Conservation (phyloP, 495 filamentous ascomycete species). For the Tuber calosporum region DNA sequence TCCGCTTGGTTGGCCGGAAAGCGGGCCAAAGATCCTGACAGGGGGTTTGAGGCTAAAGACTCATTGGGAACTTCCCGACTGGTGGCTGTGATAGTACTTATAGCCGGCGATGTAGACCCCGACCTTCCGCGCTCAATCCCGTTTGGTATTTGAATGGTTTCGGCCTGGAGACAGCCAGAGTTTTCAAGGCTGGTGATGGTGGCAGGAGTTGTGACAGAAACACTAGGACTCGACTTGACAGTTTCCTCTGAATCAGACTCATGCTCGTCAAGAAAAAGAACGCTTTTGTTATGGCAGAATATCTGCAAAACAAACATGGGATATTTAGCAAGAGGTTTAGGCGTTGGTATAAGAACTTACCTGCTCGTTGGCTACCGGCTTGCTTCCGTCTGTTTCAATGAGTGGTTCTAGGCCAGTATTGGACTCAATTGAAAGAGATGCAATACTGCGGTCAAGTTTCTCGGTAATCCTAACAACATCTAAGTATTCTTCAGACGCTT, state of each 20-base stretch:
- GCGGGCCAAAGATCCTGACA: neutral
- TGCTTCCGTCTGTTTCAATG: neutral
- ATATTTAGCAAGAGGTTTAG: neutral
- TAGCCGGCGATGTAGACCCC: neutral
- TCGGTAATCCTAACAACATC: neutral
- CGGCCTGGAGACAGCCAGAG: neutral
- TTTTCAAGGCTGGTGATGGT: neutral
- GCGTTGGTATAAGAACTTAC: neutral
- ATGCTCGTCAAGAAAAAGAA: neutral
- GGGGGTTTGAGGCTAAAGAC: neutral
- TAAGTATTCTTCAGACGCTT: neutral
- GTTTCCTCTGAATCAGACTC: neutral
- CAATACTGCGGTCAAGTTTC: neutral
- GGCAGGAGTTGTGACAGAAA: neutral
- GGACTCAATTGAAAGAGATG: neutral
- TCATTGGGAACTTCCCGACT: neutral
- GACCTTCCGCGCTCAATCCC: neutral
- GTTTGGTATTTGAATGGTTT: neutral
- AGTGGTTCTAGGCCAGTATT: neutral
- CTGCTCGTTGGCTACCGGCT: neutral
- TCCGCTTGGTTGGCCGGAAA: neutral
- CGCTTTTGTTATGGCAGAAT: neutral
- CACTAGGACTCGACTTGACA: neutral
- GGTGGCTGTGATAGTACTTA: neutral
- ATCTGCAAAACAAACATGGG: neutral